Percentiles rank a stretch among this genome's conserved stretches.
These are phyloP conservation scores for Saussurea involucrata DNA, from an alignment of 129 eudicot genomes.

Conservation along the genomic window DNA sequence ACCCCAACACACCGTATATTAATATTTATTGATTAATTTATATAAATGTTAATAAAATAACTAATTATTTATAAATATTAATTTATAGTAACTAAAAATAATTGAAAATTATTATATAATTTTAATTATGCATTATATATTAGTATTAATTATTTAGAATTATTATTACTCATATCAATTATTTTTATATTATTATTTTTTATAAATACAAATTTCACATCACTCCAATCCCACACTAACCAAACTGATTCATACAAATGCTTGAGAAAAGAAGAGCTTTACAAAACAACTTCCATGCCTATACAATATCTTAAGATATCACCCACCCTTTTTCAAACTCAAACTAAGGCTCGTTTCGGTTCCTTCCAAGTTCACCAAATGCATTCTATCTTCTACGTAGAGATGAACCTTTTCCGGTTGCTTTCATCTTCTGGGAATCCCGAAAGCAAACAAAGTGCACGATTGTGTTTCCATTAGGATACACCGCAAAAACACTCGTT, in stretches of 20 bases:
- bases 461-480: constrained; percentile 86
- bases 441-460: constrained; percentile 92
- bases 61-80: too few species aligned
- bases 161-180: too few species aligned
- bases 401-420: constrained; percentile 55
- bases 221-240: not conserved
- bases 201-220: not conserved
- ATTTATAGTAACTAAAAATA: too few species aligned
- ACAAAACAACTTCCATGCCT: not conserved
- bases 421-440: constrained; percentile 94
- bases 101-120: too few species aligned
- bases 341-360: not conserved
- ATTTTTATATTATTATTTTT: too few species aligned
- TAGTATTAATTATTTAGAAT: too few species aligned
- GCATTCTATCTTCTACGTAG: constrained; percentile 18
- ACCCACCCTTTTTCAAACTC: not conserved
- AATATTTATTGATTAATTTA: too few species aligned
- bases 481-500: constrained; percentile 85
- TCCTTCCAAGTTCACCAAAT: not conserved
- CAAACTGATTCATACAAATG: not conserved
- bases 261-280: not conserved
- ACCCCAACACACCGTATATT: too few species aligned
- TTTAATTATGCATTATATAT: too few species aligned
- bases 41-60: too few species aligned
- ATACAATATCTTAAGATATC: not conserved